phyloP scores from a whole-genome alignment of 208 protist species.

The Leishmania martiniquensis region DNA sequence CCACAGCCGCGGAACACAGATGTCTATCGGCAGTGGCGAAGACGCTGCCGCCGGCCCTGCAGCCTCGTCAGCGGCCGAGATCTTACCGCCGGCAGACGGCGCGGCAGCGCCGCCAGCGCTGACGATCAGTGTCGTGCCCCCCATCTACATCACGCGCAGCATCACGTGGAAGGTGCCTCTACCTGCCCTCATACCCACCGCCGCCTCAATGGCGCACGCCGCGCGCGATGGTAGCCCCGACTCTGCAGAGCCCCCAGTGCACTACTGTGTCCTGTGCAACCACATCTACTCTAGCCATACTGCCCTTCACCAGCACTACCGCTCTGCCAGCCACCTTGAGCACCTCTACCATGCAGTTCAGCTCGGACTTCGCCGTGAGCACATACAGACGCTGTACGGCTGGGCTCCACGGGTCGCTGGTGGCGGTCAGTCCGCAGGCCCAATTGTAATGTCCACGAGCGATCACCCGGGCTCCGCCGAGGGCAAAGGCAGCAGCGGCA shows the following conservation, averaged over 20 bases:
- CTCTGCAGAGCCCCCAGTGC: not conserved
- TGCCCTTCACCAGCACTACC: constrained; percentile 45
- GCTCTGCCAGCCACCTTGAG: constrained; percentile 41
- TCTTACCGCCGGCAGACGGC: not conserved
- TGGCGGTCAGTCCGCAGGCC: not conserved
- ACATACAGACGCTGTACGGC: constrained; percentile 20
- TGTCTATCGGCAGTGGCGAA: not conserved
- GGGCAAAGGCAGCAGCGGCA: constrained; percentile 1
- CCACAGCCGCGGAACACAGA: not conserved
- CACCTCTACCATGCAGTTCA: constrained; percentile 55
- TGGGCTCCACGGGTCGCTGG: not conserved
- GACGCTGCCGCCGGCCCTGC: not conserved
- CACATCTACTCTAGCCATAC: constrained; percentile 19
- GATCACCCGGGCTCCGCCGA: not conserved
- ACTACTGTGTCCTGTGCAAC: constrained; percentile 68
- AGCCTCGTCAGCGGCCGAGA: not conserved
- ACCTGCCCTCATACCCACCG: constrained; percentile 16
- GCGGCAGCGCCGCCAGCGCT: constrained; percentile 1
- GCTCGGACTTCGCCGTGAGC: constrained; percentile 20
- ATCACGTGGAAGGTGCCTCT: constrained; percentile 66
- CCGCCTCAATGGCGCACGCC: constrained; percentile 1
- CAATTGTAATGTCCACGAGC: not conserved
- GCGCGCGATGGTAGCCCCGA: not conserved
- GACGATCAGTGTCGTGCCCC: constrained; percentile 47
- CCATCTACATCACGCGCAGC: constrained; percentile 51